Evolutionary conservation across 495 filamentous ascomycete species (phyloP).

Genomic region (Talaromyces ruber): DNA sequence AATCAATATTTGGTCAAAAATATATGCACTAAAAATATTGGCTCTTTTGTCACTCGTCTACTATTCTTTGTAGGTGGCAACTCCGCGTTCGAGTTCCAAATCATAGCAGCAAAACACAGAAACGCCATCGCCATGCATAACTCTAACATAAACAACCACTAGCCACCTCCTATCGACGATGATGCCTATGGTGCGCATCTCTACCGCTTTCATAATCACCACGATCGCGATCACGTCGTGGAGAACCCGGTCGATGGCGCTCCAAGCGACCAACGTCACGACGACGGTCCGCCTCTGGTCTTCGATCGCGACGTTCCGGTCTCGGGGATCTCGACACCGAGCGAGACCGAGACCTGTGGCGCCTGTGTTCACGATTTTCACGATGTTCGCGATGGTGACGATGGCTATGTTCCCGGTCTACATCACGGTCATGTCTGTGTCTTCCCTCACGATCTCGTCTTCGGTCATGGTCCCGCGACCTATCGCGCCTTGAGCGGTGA

Average conservation of each 20-base stretch:
- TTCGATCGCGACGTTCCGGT: neutral
- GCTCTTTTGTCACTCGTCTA: too few relatives aligned
- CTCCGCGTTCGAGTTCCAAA: too few relatives aligned
- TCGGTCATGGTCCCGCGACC: constrained; percentile 13
- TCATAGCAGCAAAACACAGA: neutral
- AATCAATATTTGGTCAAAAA: neutral
- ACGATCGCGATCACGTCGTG: neutral
- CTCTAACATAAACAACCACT: neutral
- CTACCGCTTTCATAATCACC: neutral
- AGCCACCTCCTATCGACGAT: neutral
- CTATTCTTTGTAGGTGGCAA: too few relatives aligned
- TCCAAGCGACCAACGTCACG: neutral
- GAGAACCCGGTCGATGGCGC: neutral
- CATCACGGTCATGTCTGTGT: neutral
- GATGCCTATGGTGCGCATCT: neutral
- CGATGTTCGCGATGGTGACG: neutral
- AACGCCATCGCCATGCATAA: constrained; percentile 5
- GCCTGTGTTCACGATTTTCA: neutral
- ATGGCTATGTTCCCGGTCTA: neutral
- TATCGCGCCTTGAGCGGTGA: neutral
- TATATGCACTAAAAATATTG: too few relatives aligned
- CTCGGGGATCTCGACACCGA: neutral
- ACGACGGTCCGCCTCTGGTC: neutral
- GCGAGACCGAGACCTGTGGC: neutral
- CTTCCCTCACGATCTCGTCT: neutral